Evolutionary conservation across 2,329 filamentous ascomycete genomes (phyloP), one percentile per base, ranked within the genome.

Genomic region (Botrytis galanthina): DNA sequence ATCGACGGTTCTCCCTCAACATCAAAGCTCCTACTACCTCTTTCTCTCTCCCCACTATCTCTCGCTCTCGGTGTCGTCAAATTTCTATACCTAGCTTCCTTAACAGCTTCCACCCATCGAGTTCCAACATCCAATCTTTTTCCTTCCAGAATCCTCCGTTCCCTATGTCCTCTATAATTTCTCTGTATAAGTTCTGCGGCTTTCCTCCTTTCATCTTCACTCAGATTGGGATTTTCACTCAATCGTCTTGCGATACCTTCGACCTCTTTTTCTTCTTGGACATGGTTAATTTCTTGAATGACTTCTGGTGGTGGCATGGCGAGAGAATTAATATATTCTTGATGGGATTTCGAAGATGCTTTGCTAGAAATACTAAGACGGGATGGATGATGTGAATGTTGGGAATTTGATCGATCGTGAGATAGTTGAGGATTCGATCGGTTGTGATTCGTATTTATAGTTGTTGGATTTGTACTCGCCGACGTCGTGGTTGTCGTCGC

Each of bases 101-200:
- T 85, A 71, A 88, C 80, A 60, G 85, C 86, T 82, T 88, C 78
- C 14, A 78, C 74, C 80, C 78, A 80, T 61, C 81, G 71, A 29
- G 78, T 79, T 62, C 76, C 78, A 32, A 77, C 75, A 77, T 79
- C 79, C 48, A 97, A 81, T 2, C 88, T 87, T 76, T 91, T 85
- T 0, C 93, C 93, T 59, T 88, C 82, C 78, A 96, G 85, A 81
- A 93, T 90, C 66, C 93, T 85, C 61, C 93, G 87, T 67, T 89
- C 87, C 71, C 92, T 87, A 81, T 97, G 93, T 9, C 93, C 93
- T 48, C 94, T 87, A 80, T 94, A 97, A 39, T 90, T 92, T 77
- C 91, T 89, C 84, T 93, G 89, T 64, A 91, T 91, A 39, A 89
- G 78, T 35, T 83, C 84, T 5, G 88, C 89, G 3, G 89, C 89